Conservation (phyloP, 768 basidiomycete species). For the Pleurotus giganteus region DNA sequence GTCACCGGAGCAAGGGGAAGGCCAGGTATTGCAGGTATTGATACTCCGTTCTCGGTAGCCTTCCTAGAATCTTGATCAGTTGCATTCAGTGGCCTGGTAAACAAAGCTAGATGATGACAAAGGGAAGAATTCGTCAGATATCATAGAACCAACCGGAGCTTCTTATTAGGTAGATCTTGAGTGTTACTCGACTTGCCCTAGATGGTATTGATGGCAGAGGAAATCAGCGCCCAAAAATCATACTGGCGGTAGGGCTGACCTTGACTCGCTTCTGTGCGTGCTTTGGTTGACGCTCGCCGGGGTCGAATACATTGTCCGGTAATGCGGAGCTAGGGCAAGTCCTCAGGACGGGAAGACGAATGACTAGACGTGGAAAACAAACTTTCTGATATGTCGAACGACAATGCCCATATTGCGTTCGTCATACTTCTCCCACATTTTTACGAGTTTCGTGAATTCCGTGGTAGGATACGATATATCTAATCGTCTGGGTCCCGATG, state of each 20-base stretch:
- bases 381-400: conserved; percentile 93
- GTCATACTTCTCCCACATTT: conserved; percentile 94
- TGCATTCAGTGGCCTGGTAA: conserved; percentile 32
- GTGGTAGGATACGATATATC: conserved; percentile 98
- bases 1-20: conserved; percentile 26
- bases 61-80: conserved; percentile 26
- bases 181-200: conserved; percentile 65
- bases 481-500: conserved; percentile 75
- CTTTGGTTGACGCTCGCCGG: conserved; percentile 75
- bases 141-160: conserved; percentile 65
- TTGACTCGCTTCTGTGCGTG: conserved; percentile 74
- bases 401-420: conserved; percentile 91
- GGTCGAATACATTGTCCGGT: conserved; percentile 81
- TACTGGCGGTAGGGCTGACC: conserved; percentile 30
- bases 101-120: conserved; percentile 43
- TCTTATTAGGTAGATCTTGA: conserved; percentile 77
- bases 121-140: conserved; percentile 2
- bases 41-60: conserved; percentile 37
- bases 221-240: not conserved
- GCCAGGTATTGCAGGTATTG: conserved; percentile 27
- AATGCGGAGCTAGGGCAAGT: conserved; percentile 53
- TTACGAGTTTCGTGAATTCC: conserved; percentile 92
- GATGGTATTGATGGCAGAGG: not conserved
- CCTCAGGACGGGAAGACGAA: conserved; percentile 9
- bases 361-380: conserved; percentile 16